Evolutionary conservation across 1,284 basidiomycete genomes (phyloP).

Genomic region (Marasmius fiardii): DNA sequence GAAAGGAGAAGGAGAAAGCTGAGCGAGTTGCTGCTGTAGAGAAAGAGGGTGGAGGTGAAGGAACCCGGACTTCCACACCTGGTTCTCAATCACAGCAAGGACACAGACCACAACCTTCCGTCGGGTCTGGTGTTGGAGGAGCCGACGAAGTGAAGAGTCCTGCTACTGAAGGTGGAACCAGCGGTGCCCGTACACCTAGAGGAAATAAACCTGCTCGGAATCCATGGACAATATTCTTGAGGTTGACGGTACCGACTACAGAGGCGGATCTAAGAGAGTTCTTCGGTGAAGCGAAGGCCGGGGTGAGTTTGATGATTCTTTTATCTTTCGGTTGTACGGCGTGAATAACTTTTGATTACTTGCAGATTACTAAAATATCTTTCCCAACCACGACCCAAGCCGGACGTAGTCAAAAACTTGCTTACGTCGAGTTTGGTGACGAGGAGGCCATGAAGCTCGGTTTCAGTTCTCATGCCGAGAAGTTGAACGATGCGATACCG

Average conservation of each 20-base stretch:
- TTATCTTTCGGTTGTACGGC: background rate
- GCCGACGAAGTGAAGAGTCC: slow-evolving; percentile 44
- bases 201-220: slow-evolving; percentile 60
- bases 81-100: slow-evolving; percentile 15
- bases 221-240: slow-evolving; percentile 85
- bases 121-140: slow-evolving; percentile 21
- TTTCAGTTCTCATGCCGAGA: slow-evolving; percentile 35
- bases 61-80: slow-evolving; percentile 19
- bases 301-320: slow-evolving; percentile 38
- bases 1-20: slow-evolving; percentile 39
- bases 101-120: slow-evolving; percentile 11
- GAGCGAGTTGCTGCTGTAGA: slow-evolving; percentile 1
- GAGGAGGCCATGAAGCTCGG: slow-evolving; percentile 70
- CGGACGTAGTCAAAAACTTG: slow-evolving; percentile 54
- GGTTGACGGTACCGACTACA: slow-evolving; percentile 51
- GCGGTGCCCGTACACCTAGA: slow-evolving; percentile 66
- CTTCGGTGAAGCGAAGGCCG: slow-evolving; percentile 65
- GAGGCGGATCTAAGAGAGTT: slow-evolving; percentile 75
- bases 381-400: slow-evolving; percentile 48
- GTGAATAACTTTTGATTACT: slow-evolving; percentile 8
- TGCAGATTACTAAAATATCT: slow-evolving; percentile 76
- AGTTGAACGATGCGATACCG: slow-evolving; percentile 59
- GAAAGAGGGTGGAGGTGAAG: slow-evolving; percentile 7
- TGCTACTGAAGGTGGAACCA: slow-evolving; percentile 48
- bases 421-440: slow-evolving; percentile 85